Evolutionary conservation across 805 yeast genomes (phyloP), one percentile per base, ranked within the genome.

Genomic region (Ogataea haglerorum): DNA sequence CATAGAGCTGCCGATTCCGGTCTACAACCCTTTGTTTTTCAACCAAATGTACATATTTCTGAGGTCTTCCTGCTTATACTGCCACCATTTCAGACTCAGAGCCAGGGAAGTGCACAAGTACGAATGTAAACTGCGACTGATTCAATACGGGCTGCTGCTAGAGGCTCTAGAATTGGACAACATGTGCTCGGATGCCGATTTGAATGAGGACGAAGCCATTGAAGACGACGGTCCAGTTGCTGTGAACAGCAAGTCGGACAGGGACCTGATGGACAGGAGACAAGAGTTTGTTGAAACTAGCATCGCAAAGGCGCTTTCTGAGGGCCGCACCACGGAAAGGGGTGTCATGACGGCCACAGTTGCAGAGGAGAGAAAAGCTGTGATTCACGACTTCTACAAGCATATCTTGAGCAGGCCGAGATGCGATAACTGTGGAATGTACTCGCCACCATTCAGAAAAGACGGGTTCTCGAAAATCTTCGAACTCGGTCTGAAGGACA

Each of bases 361-460:
- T 26, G 77, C 77, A 21, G 96, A 89, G 55, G 96, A 87, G 65
- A 80, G 99, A 67, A 89, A 91, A 61, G 61, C 60, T 9, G 53
- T 72, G 33, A 72, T 88, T 49, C 82, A 80, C 43, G 88, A 82
- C 25, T 83, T 90, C 55, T 86, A 89, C 70, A 78, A 76, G 54
- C 76, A 76, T 53, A 64, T 90, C 36, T 67, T 86, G 48, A 64
- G 84, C 34, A 79, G 96, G 64, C 82, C 89, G 41, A 85, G 82
- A 64, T 93, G 99, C 76, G 95, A 87, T 56, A 89, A 90, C 65
- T 93, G 99, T 75, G 87, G 89, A 31, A 86, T 90, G 95, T 86
- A 72, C 63, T 88, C 96, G 32, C 98, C 99, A 40, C 72, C 83
- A 25, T 91, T 83, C 71, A 80, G 99, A 68, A 91, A 90, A 57